Percentiles rank a stretch among this genome's conserved stretches.
These are phyloP conservation scores for Aspergillus latus DNA, from an alignment of 2,329 filamentous ascomycete genomes.

Conservation along the genomic window DNA sequence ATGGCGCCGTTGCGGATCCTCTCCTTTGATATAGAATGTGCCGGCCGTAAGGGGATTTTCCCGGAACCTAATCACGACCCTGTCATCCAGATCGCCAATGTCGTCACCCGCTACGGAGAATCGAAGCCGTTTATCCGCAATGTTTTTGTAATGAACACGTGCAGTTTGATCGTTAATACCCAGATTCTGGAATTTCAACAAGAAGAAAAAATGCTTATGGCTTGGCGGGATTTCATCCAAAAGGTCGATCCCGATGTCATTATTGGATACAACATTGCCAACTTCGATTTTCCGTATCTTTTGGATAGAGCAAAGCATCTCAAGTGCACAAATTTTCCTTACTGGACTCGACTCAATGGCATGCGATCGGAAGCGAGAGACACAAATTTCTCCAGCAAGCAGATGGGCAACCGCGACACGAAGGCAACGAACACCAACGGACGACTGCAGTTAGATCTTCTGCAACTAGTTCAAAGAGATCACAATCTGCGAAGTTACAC, in stretches of 20 bases:
- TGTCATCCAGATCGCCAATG: slow-evolving; percentile 96
- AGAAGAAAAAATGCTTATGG: slow-evolving; percentile 86
- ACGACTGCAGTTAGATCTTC: slow-evolving; percentile 83
- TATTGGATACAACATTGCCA: slow-evolving; percentile 97
- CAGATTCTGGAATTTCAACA: slow-evolving; percentile 80
- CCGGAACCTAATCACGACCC: slow-evolving; percentile 89
- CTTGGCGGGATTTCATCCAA: slow-evolving; percentile 86
- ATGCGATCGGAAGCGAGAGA: slow-evolving; percentile 71
- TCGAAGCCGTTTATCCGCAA: slow-evolving; percentile 94
- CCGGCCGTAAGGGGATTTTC: slow-evolving; percentile 95
- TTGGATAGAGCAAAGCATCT: slow-evolving; percentile 83
- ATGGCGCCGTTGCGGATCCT: slow-evolving; percentile 91
- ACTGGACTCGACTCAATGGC: slow-evolving; percentile 77
- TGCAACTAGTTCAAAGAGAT: slow-evolving; percentile 94
- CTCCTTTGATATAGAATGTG: slow-evolving; percentile 98
- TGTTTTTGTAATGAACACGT: slow-evolving; percentile 91
- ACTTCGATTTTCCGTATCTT: slow-evolving; percentile 98
- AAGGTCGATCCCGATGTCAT: slow-evolving; percentile 95
- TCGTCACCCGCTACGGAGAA: slow-evolving; percentile 92
- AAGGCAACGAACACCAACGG: slow-evolving; percentile 95
- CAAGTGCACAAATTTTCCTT: slow-evolving; percentile 76
- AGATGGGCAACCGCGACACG: slow-evolving; percentile 94
- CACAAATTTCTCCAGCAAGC: slow-evolving; percentile 92
- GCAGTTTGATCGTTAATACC: slow-evolving; percentile 90
- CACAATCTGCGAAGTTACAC: slow-evolving; percentile 96